Base-by-base conservation (phyloP, 179 eudicot species). In the Vitellaria paradoxa region DNA sequence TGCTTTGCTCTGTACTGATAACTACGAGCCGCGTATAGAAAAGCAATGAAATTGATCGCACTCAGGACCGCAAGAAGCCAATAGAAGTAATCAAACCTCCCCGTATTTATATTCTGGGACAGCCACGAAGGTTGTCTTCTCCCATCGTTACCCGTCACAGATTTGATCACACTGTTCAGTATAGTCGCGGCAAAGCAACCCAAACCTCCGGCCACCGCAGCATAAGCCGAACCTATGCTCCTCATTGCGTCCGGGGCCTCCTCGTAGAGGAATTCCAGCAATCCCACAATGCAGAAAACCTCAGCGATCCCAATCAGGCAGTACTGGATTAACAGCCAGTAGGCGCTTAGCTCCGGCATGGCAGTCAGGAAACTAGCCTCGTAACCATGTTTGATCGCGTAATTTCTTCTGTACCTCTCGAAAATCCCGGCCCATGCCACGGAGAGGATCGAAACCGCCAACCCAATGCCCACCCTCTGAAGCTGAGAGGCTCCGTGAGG, bases 221-320 rank as follows among this genome's bases (percentile, higher is more conserved):
- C 97, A 69, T 93, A 93, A 68, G 98, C 97, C 9, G 98, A 93
- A 23, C 97, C 98, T 18, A 93, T 90, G 82, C 98, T 93, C 82
- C 92, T 90, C 97, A 93, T 93, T 59, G 98, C 98, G 81, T 93
- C 97, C 0, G 98, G 98, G 20, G 98, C 93, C 84, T 93, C 98
- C 83, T 93, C 94, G 17, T 93, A 93, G 61, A 93, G 85, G 74
- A 93, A 93, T 77, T 93, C 98, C 6, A 93, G 87, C 67, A 93
- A 83, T 24, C 98, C 98, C 77, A 93, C 98, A 2, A 93, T 92
- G 81, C 95, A 88, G 47, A 92, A 92, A 11, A 93, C 93, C 65
- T 92, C 97, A 23, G 97, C 95, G 18, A 92, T 87, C 65, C 98
- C 97, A 17, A 93, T 92, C 64, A 92, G 84, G 81, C 95, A 90